Evolutionary conservation across 108 stramenopile species (phyloP).

Genomic region (Stephanodiscus minutulus): DNA sequence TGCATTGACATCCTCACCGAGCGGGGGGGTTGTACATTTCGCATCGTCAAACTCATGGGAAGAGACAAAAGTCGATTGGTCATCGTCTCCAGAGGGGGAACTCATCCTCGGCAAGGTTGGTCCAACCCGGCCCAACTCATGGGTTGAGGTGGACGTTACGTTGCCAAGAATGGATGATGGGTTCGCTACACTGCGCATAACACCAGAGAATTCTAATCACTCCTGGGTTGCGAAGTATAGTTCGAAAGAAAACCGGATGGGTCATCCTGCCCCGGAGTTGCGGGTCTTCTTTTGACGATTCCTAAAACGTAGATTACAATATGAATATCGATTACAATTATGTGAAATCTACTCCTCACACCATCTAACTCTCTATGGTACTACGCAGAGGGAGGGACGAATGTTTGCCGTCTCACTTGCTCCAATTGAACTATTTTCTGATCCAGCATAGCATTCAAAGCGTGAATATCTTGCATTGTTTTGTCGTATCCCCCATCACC

Average conservation of each 20-base stretch:
- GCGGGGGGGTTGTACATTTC: constrained; percentile 26
- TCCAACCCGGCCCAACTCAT: constrained; percentile 23
- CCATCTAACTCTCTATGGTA: too few relatives aligned
- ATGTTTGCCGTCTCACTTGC: too few relatives aligned
- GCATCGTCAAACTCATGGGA: constrained; percentile 30
- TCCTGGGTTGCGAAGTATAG: constrained; percentile 32
- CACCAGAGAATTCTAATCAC: constrained; percentile 6
- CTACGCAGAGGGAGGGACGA: too few relatives aligned
- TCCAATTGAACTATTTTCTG: too few relatives aligned
- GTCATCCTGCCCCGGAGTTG: constrained; percentile 19
- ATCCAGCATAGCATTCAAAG: too few relatives aligned
- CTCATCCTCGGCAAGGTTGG: constrained; percentile 13
- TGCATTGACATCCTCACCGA: constrained; percentile 30
- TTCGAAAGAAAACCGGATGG: background rate
- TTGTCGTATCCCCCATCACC: too few relatives aligned
- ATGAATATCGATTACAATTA: too few relatives aligned
- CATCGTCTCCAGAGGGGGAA: constrained; percentile 18
- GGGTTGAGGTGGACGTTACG: constrained; percentile 41
- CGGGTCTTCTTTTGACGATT: constrained; percentile 26
- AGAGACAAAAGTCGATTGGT: constrained; percentile 19
- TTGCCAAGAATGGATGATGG: constrained; percentile 14
- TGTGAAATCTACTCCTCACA: too few relatives aligned
- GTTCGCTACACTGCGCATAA: constrained; percentile 25
- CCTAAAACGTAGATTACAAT: too few relatives aligned
- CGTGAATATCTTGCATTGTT: too few relatives aligned